Percentiles rank a stretch among this genome's conserved stretches.
These are phyloP conservation scores for Coemansia sp. DNA, from an alignment of 192 early-diverging fungal genomes.

Conservation along the genomic window DNA sequence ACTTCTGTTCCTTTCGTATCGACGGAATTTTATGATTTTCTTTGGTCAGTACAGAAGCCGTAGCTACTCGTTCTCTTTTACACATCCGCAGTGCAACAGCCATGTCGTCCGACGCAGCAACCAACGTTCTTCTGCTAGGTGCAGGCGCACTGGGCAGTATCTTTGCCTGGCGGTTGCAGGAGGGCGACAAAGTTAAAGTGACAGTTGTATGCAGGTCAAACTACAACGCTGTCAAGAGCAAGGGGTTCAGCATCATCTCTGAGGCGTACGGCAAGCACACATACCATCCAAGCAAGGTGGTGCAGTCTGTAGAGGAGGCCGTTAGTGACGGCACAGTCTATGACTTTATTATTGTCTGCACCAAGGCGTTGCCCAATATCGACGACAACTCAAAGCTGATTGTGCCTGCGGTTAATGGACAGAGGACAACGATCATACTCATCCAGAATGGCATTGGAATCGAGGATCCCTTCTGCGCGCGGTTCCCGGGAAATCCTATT, in stretches of 20 bases:
- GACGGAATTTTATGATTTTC: no score
- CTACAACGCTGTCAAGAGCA: constrained; percentile 53
- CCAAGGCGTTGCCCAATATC: constrained; percentile 67
- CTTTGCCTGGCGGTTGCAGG: constrained; percentile 64
- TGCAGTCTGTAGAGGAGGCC: constrained; percentile 45
- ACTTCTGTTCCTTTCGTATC: no score
- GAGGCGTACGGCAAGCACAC: constrained; percentile 55
- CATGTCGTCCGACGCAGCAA: constrained; percentile 1
- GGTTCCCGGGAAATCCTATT: constrained; percentile 64
- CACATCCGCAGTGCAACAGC: no score
- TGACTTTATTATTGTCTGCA: constrained; percentile 63
- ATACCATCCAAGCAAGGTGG: constrained; percentile 58
- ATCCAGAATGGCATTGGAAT: constrained; percentile 75
- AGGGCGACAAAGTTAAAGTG: constrained; percentile 38
- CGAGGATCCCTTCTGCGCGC: constrained; percentile 58
- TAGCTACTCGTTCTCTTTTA: no score
- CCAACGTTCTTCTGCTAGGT: constrained; percentile 57
- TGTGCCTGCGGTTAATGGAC: constrained; percentile 49
- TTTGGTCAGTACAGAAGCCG: no score
- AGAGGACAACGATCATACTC: constrained; percentile 59
- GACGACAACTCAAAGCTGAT: constrained; percentile 61
- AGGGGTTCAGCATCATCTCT: constrained; percentile 62
- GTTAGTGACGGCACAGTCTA: constrained; percentile 49
- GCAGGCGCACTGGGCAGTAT: constrained; percentile 69
- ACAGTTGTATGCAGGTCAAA: constrained; percentile 72